phyloP scores from a whole-genome alignment of 768 basidiomycete genomes.

The Suillus luteus region DNA sequence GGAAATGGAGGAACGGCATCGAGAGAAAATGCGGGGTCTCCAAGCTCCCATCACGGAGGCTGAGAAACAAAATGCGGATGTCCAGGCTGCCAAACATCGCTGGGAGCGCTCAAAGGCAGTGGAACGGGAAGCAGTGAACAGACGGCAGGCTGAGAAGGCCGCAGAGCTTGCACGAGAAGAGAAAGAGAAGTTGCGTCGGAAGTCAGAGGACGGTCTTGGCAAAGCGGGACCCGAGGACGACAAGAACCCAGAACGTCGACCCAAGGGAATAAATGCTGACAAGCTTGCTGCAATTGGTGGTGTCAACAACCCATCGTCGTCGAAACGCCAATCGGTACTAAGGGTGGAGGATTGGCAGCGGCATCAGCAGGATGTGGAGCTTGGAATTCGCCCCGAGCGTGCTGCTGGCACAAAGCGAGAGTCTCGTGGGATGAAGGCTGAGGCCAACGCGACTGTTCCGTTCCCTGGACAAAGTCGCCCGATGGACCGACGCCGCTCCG shows the following conservation, averaged over 20 bases:
- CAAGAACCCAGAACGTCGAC: conserved; percentile 41
- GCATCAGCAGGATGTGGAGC: conserved; percentile 55
- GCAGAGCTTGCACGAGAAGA: conserved; percentile 50
- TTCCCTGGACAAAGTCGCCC: conserved; percentile 33
- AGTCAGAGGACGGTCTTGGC: conserved; percentile 43
- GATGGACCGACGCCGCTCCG: conserved; percentile 32
- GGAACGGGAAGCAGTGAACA: conserved; percentile 74
- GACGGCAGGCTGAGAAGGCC: conserved; percentile 72
- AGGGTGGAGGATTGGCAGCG: conserved; percentile 88
- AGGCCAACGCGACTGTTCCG: conserved; percentile 29
- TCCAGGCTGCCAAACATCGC: conserved; percentile 72
- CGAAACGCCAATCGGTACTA: conserved; percentile 69
- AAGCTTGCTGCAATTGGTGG: conserved; percentile 49
- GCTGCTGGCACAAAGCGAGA: conserved; percentile 25
- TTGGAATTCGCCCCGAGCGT: conserved; percentile 32
- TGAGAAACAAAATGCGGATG: conserved; percentile 72
- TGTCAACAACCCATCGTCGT: conserved; percentile 36
- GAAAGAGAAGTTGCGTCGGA: conserved; percentile 41
- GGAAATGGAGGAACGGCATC: conserved; percentile 83
- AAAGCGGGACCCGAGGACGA: conserved; percentile 36
- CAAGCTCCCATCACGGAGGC: conserved; percentile 85
- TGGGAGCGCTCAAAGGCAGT: conserved; percentile 79
- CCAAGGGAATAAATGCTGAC: conserved; percentile 55
- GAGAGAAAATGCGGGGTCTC: conserved; percentile 78
- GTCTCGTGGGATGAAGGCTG: conserved; percentile 16